Evolutionary conservation across 192 early-diverging fungal genomes (phyloP), one percentile per base, ranked within the genome.

Genomic region (Coemansia sp.): DNA sequence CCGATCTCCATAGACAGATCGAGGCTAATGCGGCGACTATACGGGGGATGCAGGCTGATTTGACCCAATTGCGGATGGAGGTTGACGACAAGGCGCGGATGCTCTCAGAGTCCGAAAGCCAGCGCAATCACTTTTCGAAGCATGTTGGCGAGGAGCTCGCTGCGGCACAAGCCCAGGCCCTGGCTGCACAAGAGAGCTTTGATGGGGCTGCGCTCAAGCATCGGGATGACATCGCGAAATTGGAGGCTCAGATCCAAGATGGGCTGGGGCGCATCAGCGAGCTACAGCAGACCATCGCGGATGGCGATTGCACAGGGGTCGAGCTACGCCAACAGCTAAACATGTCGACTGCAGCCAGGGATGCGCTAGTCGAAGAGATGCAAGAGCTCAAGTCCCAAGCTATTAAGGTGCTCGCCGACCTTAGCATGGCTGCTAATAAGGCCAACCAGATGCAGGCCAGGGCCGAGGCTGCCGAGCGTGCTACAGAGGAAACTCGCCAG

Each of bases 1-100:
- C 46, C 31, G 42, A 65, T 21, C 64, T 70, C 11, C 26, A 38
- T 20, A 48, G 37, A 57, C 51, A 79, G 39, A 58, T 73, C 18
- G 67, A 63, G 23, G 42, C 48, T 3, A 55, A 48, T n/a, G 56
- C 48, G 3, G 33, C 37, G 3, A 1, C 11, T 6, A 31, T 56
- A 21, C 10, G 26, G 0, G 66, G 61, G 37, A 51, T 69, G 35
- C 50, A 74, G 59, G 28, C n/a, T 5, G 63, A 69, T 38, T 31
- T 61, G 3, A 67, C 21, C 11, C 28, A 56, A 3, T 28, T 70
- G 53, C 58, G 43, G 18, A 60, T 20, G 21, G 24, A 56, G 7
- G 40, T 62, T 9, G 65, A 28, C 38, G 60, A 21, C 23, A 26
- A 50, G 7, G 2, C 48, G 48, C 48, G 21, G 48, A 26, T 26